Percentiles rank a stretch among this genome's conserved stretches.
These are phyloP conservation scores for Mycena vitilis DNA, from an alignment of 768 basidiomycete genomes.

Conservation along the genomic window DNA sequence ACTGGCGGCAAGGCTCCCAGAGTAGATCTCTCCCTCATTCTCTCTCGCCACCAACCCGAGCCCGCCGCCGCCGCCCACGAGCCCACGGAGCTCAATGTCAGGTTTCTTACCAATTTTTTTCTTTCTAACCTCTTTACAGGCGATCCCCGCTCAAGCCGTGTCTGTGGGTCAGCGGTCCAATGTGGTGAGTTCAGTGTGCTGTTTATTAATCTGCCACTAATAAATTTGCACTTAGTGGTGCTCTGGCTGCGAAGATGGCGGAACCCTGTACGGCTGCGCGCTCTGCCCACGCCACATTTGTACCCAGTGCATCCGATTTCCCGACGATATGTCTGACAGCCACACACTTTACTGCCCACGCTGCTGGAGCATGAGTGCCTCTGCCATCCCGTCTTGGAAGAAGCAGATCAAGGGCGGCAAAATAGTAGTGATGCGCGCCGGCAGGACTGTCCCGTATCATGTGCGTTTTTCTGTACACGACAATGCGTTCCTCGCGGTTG, in stretches of 20 bases:
- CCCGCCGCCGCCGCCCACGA: too few relatives aligned
- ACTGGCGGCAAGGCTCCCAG: too few relatives aligned
- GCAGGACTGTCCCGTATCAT: background rate
- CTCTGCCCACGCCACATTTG: background rate
- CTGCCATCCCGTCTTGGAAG: background rate
- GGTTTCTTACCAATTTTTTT: too few relatives aligned
- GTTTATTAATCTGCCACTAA: too few relatives aligned
- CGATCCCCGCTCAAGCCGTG: too few relatives aligned
- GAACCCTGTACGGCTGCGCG: background rate
- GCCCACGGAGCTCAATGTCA: too few relatives aligned
- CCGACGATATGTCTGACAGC: background rate
- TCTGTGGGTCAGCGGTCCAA: too few relatives aligned
- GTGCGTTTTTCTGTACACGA: background rate
- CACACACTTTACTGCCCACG: background rate
- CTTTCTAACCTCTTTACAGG: too few relatives aligned
- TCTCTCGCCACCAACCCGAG: too few relatives aligned
- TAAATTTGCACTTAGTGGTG: background rate
- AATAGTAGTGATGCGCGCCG: background rate
- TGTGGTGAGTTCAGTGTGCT: too few relatives aligned
- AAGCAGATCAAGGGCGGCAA: background rate
- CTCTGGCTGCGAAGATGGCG: slow-evolving; percentile 3
- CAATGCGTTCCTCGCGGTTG: background rate
- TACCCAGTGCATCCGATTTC: background rate
- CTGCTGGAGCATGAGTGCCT: background rate
- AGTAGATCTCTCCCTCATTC: too few relatives aligned